Evolutionary conservation across 805 yeast species (phyloP).

Genomic region (Candida michaelii): DNA sequence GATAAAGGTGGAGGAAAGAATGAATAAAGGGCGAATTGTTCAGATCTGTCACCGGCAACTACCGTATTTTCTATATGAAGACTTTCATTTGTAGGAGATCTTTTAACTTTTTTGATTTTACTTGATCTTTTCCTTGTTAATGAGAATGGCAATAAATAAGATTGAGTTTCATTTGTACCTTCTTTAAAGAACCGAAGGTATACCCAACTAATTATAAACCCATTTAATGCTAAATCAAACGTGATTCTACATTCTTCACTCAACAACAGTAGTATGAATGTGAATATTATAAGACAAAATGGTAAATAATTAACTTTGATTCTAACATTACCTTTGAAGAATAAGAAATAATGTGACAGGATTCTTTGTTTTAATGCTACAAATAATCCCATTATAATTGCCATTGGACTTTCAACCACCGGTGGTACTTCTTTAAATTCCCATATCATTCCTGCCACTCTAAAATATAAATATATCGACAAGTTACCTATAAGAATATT

Average conservation of each 20-base stretch:
- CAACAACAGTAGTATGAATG: conserved; percentile 23
- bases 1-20: conserved; percentile 45
- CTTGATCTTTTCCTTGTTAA: conserved; percentile 19
- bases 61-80: conserved; percentile 20
- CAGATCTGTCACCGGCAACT: conserved; percentile 28
- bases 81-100: conserved; percentile 8
- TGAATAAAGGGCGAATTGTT: conserved; percentile 35
- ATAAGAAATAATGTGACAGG: conserved; percentile 56
- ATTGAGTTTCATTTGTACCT: conserved; percentile 44
- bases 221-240: conserved; percentile 24
- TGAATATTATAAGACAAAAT: conserved; percentile 27
- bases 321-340: conserved; percentile 47
- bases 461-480: conserved; percentile 28
- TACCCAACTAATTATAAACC: conserved; percentile 39
- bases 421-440: conserved; percentile 31
- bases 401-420: conserved; percentile 53
- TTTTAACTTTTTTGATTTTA: conserved; percentile 14
- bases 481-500: conserved; percentile 37
- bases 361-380: conserved; percentile 67
- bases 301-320: conserved; percentile 44
- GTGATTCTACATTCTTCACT: conserved; percentile 29
- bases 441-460: conserved; percentile 15
- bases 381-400: conserved; percentile 56
- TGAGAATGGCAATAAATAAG: conserved; percentile 39
- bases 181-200: conserved; percentile 40